These are phyloP conservation scores for Kwoniella botswanensis DNA, from an alignment of 768 basidiomycete genomes.

Conservation along the genomic window DNA sequence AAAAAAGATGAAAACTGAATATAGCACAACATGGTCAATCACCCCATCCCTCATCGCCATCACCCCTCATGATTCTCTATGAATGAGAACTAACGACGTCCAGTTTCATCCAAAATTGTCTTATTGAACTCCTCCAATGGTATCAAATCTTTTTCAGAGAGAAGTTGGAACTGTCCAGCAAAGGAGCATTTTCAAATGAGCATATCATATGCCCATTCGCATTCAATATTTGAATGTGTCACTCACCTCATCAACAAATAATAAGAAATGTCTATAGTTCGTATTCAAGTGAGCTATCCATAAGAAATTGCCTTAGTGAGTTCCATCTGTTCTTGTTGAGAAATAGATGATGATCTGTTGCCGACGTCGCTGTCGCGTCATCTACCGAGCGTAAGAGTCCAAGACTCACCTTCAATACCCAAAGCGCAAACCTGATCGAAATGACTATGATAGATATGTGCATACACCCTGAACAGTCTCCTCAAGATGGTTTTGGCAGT, in stretches of 20 bases:
- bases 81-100: neutral
- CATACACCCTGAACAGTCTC: slow-evolving; percentile 93
- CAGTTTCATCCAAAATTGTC: slow-evolving; percentile 64
- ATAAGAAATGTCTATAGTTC: slow-evolving; percentile 95
- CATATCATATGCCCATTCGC: no score
- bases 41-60: neutral
- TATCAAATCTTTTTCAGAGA: slow-evolving; percentile 81
- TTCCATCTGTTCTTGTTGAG: no score
- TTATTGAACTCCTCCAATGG: slow-evolving; percentile 77
- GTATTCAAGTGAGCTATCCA: slow-evolving; percentile 91
- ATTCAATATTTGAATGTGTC: no score
- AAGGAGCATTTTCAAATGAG: neutral
- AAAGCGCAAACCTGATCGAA: slow-evolving; percentile 98
- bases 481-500: slow-evolving; percentile 90
- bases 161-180: slow-evolving; percentile 54
- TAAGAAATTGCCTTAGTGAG: neutral
- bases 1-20: neutral
- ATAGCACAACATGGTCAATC: neutral
- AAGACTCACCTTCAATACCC: slow-evolving; percentile 85
- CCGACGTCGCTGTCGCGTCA: neutral
- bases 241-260: slow-evolving; percentile 91
- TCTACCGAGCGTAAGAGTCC: neutral
- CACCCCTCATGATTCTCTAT: no score
- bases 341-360: no score
- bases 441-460: slow-evolving; percentile 98